Percentiles rank a stretch among this genome's conserved stretches.
Evolutionary conservation across 129 eudicot genomes (phyloP).

Genomic region (Chrysanthemum seticuspe): DNA sequence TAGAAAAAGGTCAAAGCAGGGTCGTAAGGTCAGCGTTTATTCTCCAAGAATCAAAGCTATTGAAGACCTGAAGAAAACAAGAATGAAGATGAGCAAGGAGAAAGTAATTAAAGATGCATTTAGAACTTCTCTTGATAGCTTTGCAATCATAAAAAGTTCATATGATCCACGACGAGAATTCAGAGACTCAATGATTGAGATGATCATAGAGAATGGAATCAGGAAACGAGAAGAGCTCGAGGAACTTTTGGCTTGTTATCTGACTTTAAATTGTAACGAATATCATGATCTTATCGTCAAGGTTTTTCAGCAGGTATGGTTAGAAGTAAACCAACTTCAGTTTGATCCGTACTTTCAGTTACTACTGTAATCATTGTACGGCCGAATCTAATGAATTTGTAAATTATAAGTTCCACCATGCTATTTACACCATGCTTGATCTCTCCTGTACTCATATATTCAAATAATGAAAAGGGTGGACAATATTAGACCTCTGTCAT

Average conservation of each 20-base stretch:
- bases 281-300: slow-evolving; percentile 70
- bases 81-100: slow-evolving; percentile 37
- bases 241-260: slow-evolving; percentile 77
- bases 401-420: slow-evolving; percentile 5
- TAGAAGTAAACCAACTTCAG: slow-evolving; percentile 39
- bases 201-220: slow-evolving; percentile 66
- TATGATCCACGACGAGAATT: slow-evolving; percentile 61
- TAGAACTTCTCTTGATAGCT: slow-evolving; percentile 43
- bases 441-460: slow-evolving; percentile 2
- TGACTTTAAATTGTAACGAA: slow-evolving; percentile 58
- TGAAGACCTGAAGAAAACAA: slow-evolving; percentile 60
- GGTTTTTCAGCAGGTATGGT: slow-evolving; percentile 75
- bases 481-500: too few relatives aligned
- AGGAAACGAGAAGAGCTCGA: slow-evolving; percentile 56
- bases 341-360: slow-evolving; percentile 26
- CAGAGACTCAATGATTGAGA: slow-evolving; percentile 73
- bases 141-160: slow-evolving; percentile 70
- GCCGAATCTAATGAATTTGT: slow-evolving; percentile 16
- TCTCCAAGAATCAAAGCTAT: slow-evolving; percentile 61
- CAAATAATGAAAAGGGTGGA: background rate
- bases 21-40: slow-evolving; percentile 36
- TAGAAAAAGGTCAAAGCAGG: slow-evolving; percentile 31
- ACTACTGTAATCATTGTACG: slow-evolving; percentile 17
- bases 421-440: slow-evolving; percentile 4
- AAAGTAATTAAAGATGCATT: slow-evolving; percentile 30